Evolutionary conservation across 1,284 basidiomycete species (phyloP), one percentile per base, ranked within the genome.

Genomic region (Fomitopsis betulina): DNA sequence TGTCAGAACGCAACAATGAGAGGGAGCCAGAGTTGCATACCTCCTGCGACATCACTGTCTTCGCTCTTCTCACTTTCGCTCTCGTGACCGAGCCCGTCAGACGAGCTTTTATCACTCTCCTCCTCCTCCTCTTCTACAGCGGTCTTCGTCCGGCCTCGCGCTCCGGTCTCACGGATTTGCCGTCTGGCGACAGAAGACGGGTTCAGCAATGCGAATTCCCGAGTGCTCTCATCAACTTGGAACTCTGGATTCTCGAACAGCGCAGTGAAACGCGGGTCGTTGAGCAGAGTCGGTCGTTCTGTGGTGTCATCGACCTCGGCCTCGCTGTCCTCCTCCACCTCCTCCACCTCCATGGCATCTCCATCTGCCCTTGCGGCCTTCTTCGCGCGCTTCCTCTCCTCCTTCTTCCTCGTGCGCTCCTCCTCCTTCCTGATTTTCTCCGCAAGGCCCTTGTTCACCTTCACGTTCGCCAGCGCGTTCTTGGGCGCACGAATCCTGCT

Each of bases 241-340:
- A 93, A 99, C 60, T 93, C 93, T n/a, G 94, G 90, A 69, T 98
- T 89, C 72, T 93, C 87, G 75, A 97, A 99, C 51, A 99, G 80
- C 56, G 89, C 90, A 58, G 87, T 80, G 83, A 99, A 99, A 62
- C 97, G 90, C 57, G 89, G 84, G 74, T 99, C 97, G 52, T 76
- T 85, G 61, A 98, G 83, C 62, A 99, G 74, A 55, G 73, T 87
- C 49, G 76, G 72, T 58, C 75, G 75, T 56, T 65, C 71, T 19
- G 64, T 69, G 54, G 72, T 72, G 30, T 68, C 74, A 54, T 70
- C 76, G 53, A 74, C 76, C 47, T 64, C 73, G 23, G 68, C 73
- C 59, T 71, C 75, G 57, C 71, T 73, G 37, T 67, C 73, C 19
- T 73, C 72, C 40, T 71, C 77, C n/a, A n/a, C n/a, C 45, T n/a